Evolutionary conservation across 2,329 filamentous ascomycete genomes (phyloP).

Genomic region (Ciborinia camelliae): DNA sequence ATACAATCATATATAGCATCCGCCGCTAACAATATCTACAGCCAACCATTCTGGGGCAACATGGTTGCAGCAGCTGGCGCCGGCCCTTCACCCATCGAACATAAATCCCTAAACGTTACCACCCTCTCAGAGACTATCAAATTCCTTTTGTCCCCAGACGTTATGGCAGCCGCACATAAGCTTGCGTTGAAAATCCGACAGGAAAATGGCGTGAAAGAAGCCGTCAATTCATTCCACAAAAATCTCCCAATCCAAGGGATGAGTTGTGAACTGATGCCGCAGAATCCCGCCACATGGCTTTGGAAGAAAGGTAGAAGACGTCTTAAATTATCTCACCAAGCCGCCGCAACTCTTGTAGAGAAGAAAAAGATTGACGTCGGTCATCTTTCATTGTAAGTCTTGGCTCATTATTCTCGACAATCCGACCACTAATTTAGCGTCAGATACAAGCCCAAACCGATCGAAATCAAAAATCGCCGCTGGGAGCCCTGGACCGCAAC

Average conservation of each 20-base stretch:
- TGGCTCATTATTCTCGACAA: background rate
- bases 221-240: slow-evolving; percentile 50
- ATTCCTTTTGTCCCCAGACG: slow-evolving; percentile 60
- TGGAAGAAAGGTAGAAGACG: slow-evolving; percentile 48
- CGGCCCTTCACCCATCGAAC: slow-evolving; percentile 64
- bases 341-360: slow-evolving; percentile 60
- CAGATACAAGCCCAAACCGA: background rate
- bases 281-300: slow-evolving; percentile 45
- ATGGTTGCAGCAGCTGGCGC: slow-evolving; percentile 63
- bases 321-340: slow-evolving; percentile 59
- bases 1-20: background rate
- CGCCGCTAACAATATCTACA: background rate
- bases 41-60: slow-evolving; percentile 70
- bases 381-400: slow-evolving; percentile 29
- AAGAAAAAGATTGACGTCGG: slow-evolving; percentile 38
- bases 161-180: slow-evolving; percentile 52
- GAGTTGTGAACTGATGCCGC: slow-evolving; percentile 52
- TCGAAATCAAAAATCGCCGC: background rate
- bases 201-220: slow-evolving; percentile 60
- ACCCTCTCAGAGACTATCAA: slow-evolving; percentile 65
- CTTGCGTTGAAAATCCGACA: slow-evolving; percentile 59
- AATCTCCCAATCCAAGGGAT: slow-evolving; percentile 59
- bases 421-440: background rate
- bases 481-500: slow-evolving; percentile 2
- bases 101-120: slow-evolving; percentile 62